These are phyloP conservation scores for Cystobasidium sp. DNA, from an alignment of 1,284 basidiomycete genomes.

Conservation along the genomic window DNA sequence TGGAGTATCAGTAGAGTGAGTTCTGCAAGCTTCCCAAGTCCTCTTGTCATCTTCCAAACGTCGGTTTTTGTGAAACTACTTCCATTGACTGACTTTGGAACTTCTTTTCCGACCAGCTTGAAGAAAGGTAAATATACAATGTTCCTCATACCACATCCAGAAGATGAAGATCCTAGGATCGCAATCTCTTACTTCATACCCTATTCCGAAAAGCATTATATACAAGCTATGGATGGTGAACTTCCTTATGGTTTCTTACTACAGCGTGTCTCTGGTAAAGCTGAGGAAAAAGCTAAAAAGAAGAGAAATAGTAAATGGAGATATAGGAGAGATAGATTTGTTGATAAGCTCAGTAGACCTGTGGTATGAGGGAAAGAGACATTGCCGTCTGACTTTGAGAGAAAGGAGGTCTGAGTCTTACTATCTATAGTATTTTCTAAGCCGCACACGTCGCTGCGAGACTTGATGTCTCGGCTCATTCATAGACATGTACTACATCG, in stretches of 20 bases:
- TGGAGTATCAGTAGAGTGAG: constrained; percentile 28
- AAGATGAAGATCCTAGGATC: constrained; percentile 31
- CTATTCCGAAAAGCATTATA: constrained; percentile 37
- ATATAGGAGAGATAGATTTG: neutral
- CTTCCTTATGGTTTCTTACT: constrained; percentile 33
- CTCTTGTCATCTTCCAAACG: neutral
- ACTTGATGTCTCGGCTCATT: no score
- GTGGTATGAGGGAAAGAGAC: neutral
- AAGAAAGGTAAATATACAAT: constrained; percentile 33
- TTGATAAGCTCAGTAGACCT: neutral
- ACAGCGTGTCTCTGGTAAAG: constrained; percentile 26
- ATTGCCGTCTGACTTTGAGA: neutral
- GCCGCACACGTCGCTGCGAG: no score
- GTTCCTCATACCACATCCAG: constrained; percentile 24
- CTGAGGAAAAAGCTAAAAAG: constrained; percentile 25
- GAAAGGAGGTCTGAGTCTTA: neutral
- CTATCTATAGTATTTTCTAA: neutral
- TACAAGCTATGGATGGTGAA: constrained; percentile 35
- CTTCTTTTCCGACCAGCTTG: constrained; percentile 1
- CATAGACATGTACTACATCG: no score
- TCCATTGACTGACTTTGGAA: no score
- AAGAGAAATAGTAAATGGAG: constrained; percentile 17
- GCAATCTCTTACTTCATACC: constrained; percentile 35
- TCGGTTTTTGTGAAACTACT: no score
- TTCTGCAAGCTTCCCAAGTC: neutral